These are phyloP conservation scores for Halophytophthora batemanensis DNA, from an alignment of 352 stramenopile species.

Conservation along the genomic window DNA sequence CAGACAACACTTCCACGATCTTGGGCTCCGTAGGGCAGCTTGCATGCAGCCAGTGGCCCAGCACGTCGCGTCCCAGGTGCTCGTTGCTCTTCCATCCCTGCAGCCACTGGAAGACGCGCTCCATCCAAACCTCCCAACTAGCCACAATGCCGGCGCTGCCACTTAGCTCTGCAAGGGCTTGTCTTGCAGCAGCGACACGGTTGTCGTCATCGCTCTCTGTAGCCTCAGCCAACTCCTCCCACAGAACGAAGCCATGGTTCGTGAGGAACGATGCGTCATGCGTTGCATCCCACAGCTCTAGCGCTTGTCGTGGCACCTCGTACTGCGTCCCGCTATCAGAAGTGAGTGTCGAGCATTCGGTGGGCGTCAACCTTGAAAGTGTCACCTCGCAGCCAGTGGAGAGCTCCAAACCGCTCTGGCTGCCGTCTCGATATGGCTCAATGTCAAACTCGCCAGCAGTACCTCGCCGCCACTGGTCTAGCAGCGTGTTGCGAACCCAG, in stretches of 20 bases:
- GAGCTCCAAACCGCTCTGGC: constrained; percentile 52
- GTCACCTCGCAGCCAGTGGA: constrained; percentile 29
- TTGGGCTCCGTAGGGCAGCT: constrained; percentile 39
- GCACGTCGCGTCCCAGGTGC: constrained; percentile 49
- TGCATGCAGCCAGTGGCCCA: constrained; percentile 64
- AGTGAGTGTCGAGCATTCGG: constrained; percentile 27
- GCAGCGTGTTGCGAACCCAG: constrained; percentile 43
- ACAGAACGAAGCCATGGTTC: constrained; percentile 33
- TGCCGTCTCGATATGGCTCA: constrained; percentile 52
- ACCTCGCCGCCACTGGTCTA: constrained; percentile 70
- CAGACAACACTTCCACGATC: constrained; percentile 12
- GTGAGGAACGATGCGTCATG: constrained; percentile 43
- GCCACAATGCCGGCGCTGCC: constrained; percentile 15
- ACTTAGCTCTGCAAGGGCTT: constrained; percentile 24
- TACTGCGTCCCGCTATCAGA: constrained; percentile 35
- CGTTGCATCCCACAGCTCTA: constrained; percentile 41
- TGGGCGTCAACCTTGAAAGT: constrained; percentile 9
- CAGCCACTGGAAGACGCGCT: constrained; percentile 53
- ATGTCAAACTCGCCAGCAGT: constrained; percentile 38
- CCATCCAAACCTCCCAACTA: constrained; percentile 57
- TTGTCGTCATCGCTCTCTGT: constrained; percentile 13
- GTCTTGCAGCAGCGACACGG: constrained; percentile 10
- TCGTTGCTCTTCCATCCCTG: constrained; percentile 48
- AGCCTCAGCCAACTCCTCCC: constrained; percentile 29
- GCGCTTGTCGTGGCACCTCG: constrained; percentile 36